Conservation (phyloP, 345 rosid species). For the Excoecaria agallocha region DNA sequence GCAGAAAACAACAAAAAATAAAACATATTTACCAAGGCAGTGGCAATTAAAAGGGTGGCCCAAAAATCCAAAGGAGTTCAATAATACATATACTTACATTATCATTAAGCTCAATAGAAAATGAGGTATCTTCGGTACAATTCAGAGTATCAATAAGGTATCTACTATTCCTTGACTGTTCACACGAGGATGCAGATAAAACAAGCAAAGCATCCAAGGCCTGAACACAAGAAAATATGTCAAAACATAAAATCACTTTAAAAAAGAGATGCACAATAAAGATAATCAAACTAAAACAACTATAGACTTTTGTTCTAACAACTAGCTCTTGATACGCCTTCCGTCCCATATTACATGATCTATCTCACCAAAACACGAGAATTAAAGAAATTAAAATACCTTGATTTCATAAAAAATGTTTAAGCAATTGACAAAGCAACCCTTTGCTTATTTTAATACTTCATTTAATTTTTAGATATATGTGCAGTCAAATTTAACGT, state of each 20-base stretch:
- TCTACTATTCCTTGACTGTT: slow-evolving; percentile 37
- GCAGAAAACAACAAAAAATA: background rate
- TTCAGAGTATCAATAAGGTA: slow-evolving; percentile 18
- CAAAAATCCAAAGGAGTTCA: background rate
- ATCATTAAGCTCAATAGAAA: slow-evolving; percentile 32
- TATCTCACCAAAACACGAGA: too few relatives aligned
- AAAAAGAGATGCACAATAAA: background rate
- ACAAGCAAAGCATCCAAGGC: slow-evolving; percentile 73
- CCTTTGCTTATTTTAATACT: too few relatives aligned
- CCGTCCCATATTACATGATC: too few relatives aligned
- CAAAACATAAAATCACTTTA: background rate
- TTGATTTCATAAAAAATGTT: too few relatives aligned
- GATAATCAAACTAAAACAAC: background rate
- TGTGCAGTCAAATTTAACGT: too few relatives aligned
- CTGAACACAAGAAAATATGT: slow-evolving; percentile 36
- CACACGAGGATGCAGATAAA: slow-evolving; percentile 53
- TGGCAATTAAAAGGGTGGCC: background rate
- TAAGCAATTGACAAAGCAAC: too few relatives aligned
- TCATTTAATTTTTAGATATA: too few relatives aligned
- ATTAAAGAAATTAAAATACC: too few relatives aligned
- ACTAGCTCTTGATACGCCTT: background rate
- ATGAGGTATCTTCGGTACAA: slow-evolving; percentile 31
- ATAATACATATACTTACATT: slow-evolving; percentile 47
- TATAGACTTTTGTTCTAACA: background rate
- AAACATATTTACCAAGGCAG: background rate